Base-by-base conservation (phyloP, 2,329 filamentous ascomycete species). In the Beauveria medogensis region DNA sequence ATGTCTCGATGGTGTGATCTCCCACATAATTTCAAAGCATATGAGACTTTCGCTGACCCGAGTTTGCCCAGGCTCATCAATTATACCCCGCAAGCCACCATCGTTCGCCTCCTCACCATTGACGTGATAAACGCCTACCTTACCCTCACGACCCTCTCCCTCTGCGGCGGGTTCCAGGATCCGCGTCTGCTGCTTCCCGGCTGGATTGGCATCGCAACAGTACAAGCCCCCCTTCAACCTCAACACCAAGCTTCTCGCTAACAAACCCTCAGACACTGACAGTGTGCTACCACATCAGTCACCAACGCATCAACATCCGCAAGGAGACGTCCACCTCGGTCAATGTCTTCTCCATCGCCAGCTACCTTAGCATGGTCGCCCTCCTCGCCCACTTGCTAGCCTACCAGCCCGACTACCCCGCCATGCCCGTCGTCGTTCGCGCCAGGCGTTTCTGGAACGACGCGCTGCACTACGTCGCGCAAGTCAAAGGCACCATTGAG, bases 311-410 rank as follows among this genome's bases (percentile, higher is more conserved):
- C 70, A 90, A 86, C 68, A 92, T 92, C 67, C 85, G 87, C 69
- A 90, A 89, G 69, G 89, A 91, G 75, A 92, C 89, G 1, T 85
- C 86, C 52, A 88, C 88, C 10, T 90, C 88, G n/a, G 82, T 92
- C 64, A 85, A 86, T 66, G 86, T 91, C 65, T 90, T 92, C 70
- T 90, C 87, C 56, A 84, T 89, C 64, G 86, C 88, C 43, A 89
- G 86, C 74, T 91, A 90, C 74, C 81, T 90, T 67, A 90, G 84
- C 74, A 89, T 92, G 85, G 81, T 85, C 58, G 82, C 82, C 12
- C 74, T 92, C 55, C 78, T 92, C 22, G 74, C 84, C 10, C 86
- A 91, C 69, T 79, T 89, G 59, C 86, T 91, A 70, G 73, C 82
- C 60, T 82, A 81, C 62, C 79, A 84, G 28, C 77, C 82, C 60